These are phyloP conservation scores for Schwanniomyces etchellsii DNA, from an alignment of 1,139 yeast species.

Conservation along the genomic window DNA sequence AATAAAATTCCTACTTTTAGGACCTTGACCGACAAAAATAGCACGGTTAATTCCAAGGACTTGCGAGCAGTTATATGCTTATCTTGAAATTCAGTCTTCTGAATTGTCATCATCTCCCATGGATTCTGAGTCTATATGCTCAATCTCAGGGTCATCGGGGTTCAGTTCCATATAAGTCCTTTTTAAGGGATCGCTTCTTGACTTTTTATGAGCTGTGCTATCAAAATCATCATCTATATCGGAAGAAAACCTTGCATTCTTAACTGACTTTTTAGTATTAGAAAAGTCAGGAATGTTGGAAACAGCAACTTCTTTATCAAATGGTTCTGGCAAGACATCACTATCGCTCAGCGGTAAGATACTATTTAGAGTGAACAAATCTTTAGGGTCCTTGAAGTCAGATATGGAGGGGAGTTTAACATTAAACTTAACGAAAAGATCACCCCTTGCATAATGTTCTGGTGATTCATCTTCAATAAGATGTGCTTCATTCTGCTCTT, in stretches of 20 bases:
- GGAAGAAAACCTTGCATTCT: conserved; percentile 1
- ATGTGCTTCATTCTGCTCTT: conserved; percentile 13
- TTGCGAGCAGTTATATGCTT: too few relatives aligned
- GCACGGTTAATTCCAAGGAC: too few relatives aligned
- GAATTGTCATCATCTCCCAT: too few relatives aligned
- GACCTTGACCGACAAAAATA: too few relatives aligned
- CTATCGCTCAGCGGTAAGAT: conserved; percentile 17
- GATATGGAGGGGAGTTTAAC: conserved; percentile 28
- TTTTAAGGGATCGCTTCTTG: too few relatives aligned
- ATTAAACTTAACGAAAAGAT: conserved; percentile 37
- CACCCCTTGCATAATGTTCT: conserved; percentile 25
- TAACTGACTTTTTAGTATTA: background rate
- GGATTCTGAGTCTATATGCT: too few relatives aligned
- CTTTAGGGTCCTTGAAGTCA: conserved; percentile 20
- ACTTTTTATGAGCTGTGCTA: too few relatives aligned
- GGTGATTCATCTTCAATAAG: conserved; percentile 10
- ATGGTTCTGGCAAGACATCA: background rate
- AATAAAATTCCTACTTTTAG: too few relatives aligned
- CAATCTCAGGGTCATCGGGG: too few relatives aligned
- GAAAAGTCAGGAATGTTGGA: background rate
- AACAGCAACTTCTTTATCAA: background rate
- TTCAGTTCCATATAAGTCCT: too few relatives aligned
- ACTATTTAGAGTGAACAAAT: conserved; percentile 16
- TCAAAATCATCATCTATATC: background rate
- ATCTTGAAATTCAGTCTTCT: too few relatives aligned